Percentiles rank a stretch among this genome's conserved stretches.
phyloP scores from a whole-genome alignment of 805 yeast species.

The Lachancea dasiensis region DNA sequence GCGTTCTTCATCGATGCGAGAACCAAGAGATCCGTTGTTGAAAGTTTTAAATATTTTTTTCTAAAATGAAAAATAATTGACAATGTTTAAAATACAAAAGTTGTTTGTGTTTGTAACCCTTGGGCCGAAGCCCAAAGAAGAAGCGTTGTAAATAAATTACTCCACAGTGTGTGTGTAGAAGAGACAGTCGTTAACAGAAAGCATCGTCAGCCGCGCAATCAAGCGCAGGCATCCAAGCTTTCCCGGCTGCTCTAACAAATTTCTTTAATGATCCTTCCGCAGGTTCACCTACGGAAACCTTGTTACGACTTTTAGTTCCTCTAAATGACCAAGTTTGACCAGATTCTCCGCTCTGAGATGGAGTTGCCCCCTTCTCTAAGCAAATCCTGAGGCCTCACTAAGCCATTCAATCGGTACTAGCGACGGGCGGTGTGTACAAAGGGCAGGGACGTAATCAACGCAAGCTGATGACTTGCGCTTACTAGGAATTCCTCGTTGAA shows the following conservation, averaged over 20 bases:
- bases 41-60: constrained; percentile 33
- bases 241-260: constrained; percentile 11
- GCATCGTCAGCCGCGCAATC: constrained; percentile 25
- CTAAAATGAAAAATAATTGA: constrained; percentile 17
- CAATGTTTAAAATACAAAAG: constrained; percentile 13
- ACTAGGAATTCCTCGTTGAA: constrained; percentile 44
- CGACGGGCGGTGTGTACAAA: constrained; percentile 41
- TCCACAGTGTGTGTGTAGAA: constrained; percentile 20
- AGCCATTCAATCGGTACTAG: constrained; percentile 43
- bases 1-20: constrained; percentile 43
- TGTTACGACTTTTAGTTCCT: constrained; percentile 42
- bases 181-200: constrained; percentile 10
- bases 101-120: constrained; percentile 20
- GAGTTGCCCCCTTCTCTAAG: constrained; percentile 35
- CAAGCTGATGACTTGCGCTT: constrained; percentile 43
- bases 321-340: constrained; percentile 42
- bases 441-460: constrained; percentile 44
- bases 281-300: constrained; percentile 39
- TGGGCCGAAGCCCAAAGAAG: constrained; percentile 16
- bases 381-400: constrained; percentile 39
- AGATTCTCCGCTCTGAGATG: constrained; percentile 34
- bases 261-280: constrained; percentile 38
- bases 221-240: constrained; percentile 23
- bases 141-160: constrained; percentile 15
- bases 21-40: constrained; percentile 41